Evolutionary conservation across 2,329 filamentous ascomycete genomes (phyloP).

Genomic region (Amylocarpus encephaloides): DNA sequence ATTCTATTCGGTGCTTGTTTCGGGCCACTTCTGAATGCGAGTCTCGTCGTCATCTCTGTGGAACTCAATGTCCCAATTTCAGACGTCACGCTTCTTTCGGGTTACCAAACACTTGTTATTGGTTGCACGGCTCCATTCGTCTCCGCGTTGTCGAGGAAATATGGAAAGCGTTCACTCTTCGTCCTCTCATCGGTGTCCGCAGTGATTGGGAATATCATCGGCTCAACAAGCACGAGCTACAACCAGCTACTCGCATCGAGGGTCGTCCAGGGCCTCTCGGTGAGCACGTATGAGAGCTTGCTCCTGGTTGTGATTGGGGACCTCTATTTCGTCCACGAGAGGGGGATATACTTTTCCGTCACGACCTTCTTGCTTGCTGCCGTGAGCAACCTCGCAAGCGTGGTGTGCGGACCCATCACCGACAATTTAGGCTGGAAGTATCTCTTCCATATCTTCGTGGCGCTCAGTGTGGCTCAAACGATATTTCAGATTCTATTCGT

Average conservation of each 20-base stretch:
- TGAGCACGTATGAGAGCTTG: slow-evolving; percentile 27
- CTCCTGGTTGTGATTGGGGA: slow-evolving; percentile 34
- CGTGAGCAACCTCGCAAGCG: slow-evolving; percentile 35
- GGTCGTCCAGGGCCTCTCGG: slow-evolving; percentile 21
- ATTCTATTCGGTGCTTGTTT: slow-evolving; percentile 30
- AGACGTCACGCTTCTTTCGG: slow-evolving; percentile 19
- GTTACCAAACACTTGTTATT: slow-evolving; percentile 21
- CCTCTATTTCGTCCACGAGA: slow-evolving; percentile 40
- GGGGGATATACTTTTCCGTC: slow-evolving; percentile 37
- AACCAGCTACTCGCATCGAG: slow-evolving; percentile 18
- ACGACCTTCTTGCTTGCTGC: slow-evolving; percentile 37
- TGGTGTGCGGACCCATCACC: slow-evolving; percentile 38
- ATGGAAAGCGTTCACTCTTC: slow-evolving; percentile 18
- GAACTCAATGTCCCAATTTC: slow-evolving; percentile 17
- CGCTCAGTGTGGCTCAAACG: slow-evolving; percentile 8
- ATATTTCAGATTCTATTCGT: slow-evolving; percentile 41
- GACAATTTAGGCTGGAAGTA: slow-evolving; percentile 36
- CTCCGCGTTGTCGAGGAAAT: slow-evolving; percentile 19
- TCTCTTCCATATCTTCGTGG: slow-evolving; percentile 28
- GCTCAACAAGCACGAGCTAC: slow-evolving; percentile 13
- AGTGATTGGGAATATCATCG: slow-evolving; percentile 19
- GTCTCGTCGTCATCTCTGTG: slow-evolving; percentile 11
- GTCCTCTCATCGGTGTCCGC: slow-evolving; percentile 13
- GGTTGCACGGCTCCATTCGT: slow-evolving; percentile 19
- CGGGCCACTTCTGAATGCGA: slow-evolving; percentile 15